Base-by-base conservation (phyloP, 164 flowering plant genomes). In the Protea cynaroides region DNA sequence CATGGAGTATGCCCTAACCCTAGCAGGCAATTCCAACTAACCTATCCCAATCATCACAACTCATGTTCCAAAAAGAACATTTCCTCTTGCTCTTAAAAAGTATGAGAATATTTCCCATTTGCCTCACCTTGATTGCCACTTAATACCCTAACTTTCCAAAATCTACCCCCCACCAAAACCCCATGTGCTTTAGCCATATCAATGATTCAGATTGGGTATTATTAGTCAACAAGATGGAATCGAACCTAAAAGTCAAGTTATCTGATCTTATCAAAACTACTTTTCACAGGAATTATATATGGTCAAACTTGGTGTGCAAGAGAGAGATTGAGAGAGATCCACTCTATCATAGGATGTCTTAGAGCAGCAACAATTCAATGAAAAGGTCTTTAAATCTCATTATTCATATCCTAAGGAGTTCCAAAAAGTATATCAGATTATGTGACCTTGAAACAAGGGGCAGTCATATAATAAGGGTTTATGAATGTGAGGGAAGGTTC, bases 1-100 rank as follows among this genome's bases (percentile, higher is more conserved):
- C 77, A 69, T 64, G 77, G 72, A 67, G 37, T 61, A 18, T 74
- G 71, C 68, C 58, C 40, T n/a, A 38, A 62, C 61, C 23, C 49
- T 19, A 56, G 36, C 18, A 71, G 69, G 55, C 68, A 72, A 59
- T 15, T 43, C 47, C 68, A 58, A 59, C 75, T 22, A 63, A 63
- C 65, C 53, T 14, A 40, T 62, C 74, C 10, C 64, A 57, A 66
- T 62, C 60, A 59, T 57, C 25, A 40, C 11, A 49, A 50, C 67
- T 58, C 64, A 58, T 53, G 46, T 64, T 5, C 34, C 34, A 34
- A 66, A 69, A 18, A 64, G 55, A 25, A 62, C 51, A 59, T 53
- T 29, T 29, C 34, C 34, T n/a, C n/a, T n/a, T n/a, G n/a, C n/a
- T n/a, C n/a, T n/a, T n/a, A n/a, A n/a, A n/a, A n/a, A n/a, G n/a